These are phyloP conservation scores for Sarocladium kiliense DNA, from an alignment of 2,329 filamentous ascomycete species.

Conservation along the genomic window DNA sequence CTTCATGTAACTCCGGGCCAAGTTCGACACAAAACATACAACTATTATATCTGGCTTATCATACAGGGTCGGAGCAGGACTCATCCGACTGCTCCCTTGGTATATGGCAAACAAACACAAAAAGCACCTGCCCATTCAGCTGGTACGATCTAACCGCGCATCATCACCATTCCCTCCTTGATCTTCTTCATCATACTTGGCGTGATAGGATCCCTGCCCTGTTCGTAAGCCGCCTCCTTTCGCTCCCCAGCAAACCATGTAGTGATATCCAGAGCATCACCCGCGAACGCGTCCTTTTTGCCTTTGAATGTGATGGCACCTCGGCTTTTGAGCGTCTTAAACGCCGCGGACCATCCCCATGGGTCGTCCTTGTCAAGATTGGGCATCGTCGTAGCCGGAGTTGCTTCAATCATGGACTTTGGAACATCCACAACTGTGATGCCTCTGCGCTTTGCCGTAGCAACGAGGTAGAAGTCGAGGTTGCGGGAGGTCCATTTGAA, in stretches of 20 bases:
- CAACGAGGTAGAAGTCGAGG: slow-evolving; percentile 26
- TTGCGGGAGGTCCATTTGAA: slow-evolving; percentile 15
- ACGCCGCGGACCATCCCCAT: slow-evolving; percentile 1
- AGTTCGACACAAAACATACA: too few relatives aligned
- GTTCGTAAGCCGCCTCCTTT: neutral
- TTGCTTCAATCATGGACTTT: neutral
- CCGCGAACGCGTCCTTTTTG: too few relatives aligned
- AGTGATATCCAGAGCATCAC: slow-evolving; percentile 7
- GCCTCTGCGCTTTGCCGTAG: slow-evolving; percentile 28
- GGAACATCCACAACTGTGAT: slow-evolving; percentile 19
- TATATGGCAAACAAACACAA: too few relatives aligned
- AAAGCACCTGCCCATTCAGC: too few relatives aligned
- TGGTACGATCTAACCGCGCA: neutral
- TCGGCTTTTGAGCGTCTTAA: neutral
- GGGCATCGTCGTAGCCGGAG: slow-evolving; percentile 10
- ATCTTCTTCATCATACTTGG: slow-evolving; percentile 5
- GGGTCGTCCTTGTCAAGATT: neutral
- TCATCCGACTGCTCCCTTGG: too few relatives aligned
- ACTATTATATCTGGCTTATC: too few relatives aligned
- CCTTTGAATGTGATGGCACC: too few relatives aligned
- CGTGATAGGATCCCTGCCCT: neutral
- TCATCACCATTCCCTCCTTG: slow-evolving; percentile 4
- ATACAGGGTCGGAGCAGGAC: too few relatives aligned
- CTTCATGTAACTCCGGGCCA: too few relatives aligned
- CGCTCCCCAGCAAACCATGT: neutral